Conservation (phyloP, 495 filamentous ascomycete species). For the Pyrenula massariospora region DNA sequence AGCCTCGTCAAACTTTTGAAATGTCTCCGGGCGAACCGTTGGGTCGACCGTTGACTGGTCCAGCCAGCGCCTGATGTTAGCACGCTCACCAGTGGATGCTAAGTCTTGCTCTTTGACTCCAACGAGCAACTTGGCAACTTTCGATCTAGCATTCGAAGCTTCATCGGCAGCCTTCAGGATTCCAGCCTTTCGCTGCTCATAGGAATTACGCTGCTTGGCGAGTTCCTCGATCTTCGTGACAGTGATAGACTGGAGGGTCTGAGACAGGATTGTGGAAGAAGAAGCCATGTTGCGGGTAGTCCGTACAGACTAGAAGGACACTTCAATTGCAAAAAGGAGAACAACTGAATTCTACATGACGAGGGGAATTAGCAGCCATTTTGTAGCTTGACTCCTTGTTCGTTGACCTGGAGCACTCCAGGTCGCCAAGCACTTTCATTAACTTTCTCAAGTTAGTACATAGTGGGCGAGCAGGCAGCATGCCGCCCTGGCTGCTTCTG, state of each 20-base stretch:
- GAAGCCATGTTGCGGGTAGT: slow-evolving; percentile 2
- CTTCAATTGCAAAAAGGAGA: neutral
- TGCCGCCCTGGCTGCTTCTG: neutral
- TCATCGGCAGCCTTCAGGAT: neutral
- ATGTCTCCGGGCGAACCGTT: slow-evolving; percentile 19
- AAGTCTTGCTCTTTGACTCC: slow-evolving; percentile 17
- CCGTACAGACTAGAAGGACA: neutral
- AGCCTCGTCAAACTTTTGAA: slow-evolving; percentile 28
- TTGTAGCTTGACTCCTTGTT: neutral
- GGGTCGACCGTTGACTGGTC: slow-evolving; percentile 29
- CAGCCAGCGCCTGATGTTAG: slow-evolving; percentile 25
- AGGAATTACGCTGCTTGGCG: slow-evolving; percentile 30
- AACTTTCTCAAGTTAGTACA: neutral
- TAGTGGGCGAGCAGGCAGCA: neutral
- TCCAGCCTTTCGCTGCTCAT: slow-evolving; percentile 12
- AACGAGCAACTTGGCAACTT: slow-evolving; percentile 24
- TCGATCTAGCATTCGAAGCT: slow-evolving; percentile 16
- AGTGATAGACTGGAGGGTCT: slow-evolving; percentile 40
- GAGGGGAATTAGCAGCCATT: neutral
- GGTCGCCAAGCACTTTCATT: neutral
- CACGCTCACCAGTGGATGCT: neutral
- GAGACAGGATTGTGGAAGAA: slow-evolving; percentile 16
- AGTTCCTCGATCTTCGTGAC: slow-evolving; percentile 37
- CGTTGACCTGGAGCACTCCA: neutral
- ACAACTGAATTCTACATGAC: neutral